These are phyloP conservation scores for Ustilago curta DNA, from an alignment of 1,284 basidiomycete species.

Conservation along the genomic window DNA sequence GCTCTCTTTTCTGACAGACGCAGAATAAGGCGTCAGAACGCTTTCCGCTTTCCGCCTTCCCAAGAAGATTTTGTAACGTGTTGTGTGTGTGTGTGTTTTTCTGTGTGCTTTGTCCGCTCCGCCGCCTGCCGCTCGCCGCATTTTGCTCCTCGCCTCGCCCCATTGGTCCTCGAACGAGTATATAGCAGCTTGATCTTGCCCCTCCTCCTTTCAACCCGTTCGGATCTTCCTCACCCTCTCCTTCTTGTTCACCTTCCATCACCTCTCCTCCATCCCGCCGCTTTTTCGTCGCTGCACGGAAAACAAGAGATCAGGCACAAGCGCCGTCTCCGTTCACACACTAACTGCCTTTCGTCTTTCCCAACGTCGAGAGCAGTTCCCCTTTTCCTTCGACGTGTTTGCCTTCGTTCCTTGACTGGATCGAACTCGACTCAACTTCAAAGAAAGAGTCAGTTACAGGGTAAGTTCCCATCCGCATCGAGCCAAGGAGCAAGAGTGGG, in stretches of 20 bases:
- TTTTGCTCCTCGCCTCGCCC: constrained; percentile 5
- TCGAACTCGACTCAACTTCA: constrained; percentile 18
- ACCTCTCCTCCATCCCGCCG: constrained; percentile 17
- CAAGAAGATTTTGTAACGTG: background rate
- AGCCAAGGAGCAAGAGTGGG: background rate
- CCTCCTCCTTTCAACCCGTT: background rate
- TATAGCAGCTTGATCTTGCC: constrained; percentile 26
- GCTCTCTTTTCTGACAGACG: background rate
- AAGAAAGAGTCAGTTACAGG: constrained; percentile 26
- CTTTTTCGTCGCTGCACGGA: constrained; percentile 23
- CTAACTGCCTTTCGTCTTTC: constrained; percentile 19
- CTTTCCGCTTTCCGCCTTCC: constrained; percentile 25
- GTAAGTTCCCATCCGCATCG: constrained; percentile 18
- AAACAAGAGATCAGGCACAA: constrained; percentile 45
- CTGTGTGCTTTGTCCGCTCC: background rate
- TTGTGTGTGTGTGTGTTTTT: constrained; percentile 3
- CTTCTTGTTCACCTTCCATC: constrained; percentile 18
- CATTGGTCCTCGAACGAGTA: constrained; percentile 14
- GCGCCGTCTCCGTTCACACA: constrained; percentile 30
- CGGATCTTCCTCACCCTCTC: constrained; percentile 9
- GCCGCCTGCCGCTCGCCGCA: constrained; percentile 1
- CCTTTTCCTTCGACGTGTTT: constrained; percentile 1
- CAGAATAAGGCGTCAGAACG: background rate
- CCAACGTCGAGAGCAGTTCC: constrained; percentile 30
- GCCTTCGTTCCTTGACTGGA: constrained; percentile 14